Evolutionary conservation across 495 filamentous ascomycete species (phyloP).

Genomic region (Trichoderma erinaceum): DNA sequence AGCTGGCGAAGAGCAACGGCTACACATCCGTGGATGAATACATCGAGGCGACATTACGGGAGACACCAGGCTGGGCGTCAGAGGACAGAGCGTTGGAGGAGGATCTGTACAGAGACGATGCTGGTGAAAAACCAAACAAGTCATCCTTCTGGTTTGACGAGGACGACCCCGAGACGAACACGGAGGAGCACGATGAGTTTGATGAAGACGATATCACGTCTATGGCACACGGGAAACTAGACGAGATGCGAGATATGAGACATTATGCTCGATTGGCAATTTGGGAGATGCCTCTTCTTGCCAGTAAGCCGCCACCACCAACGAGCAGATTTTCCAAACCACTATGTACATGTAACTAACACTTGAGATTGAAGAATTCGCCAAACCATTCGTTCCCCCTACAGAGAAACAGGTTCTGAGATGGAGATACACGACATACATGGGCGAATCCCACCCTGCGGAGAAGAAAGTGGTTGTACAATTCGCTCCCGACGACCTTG

Average conservation of each 20-base stretch:
- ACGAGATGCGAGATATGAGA: conserved; percentile 81
- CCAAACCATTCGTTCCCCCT: conserved; percentile 73
- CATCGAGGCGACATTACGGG: not conserved
- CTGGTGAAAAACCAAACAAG: conserved; percentile 15
- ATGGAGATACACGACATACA: conserved; percentile 95
- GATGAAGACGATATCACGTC: conserved; percentile 75
- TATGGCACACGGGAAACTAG: conserved; percentile 76
- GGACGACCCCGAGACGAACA: conserved; percentile 38
- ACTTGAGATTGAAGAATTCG: conserved; percentile 57
- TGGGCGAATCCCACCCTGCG: conserved; percentile 89
- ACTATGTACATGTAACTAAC: conserved; percentile 6
- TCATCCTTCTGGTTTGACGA: conserved; percentile 36
- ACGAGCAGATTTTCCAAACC: not conserved
- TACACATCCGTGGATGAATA: conserved; percentile 9
- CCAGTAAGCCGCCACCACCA: conserved; percentile 52
- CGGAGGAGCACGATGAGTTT: conserved; percentile 36
- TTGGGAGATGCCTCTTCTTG: conserved; percentile 93
- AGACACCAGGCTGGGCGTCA: conserved; percentile 7
- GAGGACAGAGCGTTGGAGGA: conserved; percentile 4
- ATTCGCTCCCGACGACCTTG: conserved; percentile 63
- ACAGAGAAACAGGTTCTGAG: conserved; percentile 60
- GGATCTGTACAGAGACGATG: conserved; percentile 11
- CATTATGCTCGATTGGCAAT: conserved; percentile 81
- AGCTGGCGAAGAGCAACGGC: conserved; percentile 9
- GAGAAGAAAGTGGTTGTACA: conserved; percentile 90